phyloP scores from a whole-genome alignment of 306 rosid species.

The Styphnolobium japonicum region DNA sequence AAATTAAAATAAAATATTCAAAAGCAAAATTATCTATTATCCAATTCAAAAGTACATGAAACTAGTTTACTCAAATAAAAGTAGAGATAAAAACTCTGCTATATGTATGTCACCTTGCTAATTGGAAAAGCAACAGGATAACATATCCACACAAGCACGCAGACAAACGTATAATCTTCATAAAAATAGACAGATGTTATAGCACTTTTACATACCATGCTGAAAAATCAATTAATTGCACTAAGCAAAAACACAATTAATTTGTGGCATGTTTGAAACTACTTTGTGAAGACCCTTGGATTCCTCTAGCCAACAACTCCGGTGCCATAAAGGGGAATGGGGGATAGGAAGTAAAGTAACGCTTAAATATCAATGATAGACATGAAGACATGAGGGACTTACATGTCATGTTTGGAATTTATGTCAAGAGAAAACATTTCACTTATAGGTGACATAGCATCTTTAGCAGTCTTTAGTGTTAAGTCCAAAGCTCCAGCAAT shows the following conservation, averaged over 20 bases:
- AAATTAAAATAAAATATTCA: too few relatives aligned
- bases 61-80: constrained; percentile 8
- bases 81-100: neutral
- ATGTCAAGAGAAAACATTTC: constrained; percentile 66
- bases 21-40: too few relatives aligned
- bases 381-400: constrained; percentile 17
- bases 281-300: too few relatives aligned
- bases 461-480: constrained; percentile 58
- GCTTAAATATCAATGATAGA: neutral
- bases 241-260: too few relatives aligned
- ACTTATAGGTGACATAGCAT: constrained; percentile 74
- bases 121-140: constrained; percentile 47
- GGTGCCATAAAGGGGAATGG: too few relatives aligned
- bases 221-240: too few relatives aligned
- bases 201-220: neutral
- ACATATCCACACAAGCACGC: constrained; percentile 47
- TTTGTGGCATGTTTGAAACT: too few relatives aligned
- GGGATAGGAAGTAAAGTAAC: neutral
- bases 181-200: constrained; percentile 34
- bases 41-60: too few relatives aligned
- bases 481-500: constrained; percentile 76
- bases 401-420: constrained; percentile 65
- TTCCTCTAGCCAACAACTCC: too few relatives aligned
- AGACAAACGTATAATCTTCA: constrained; percentile 54
- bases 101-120: constrained; percentile 39